A percentile compares a stretch with the other conserved stretches of the same genome.
Evolutionary conservation across 495 filamentous ascomycete species (phyloP).

Genomic region (Mycothermus thermophilus): DNA sequence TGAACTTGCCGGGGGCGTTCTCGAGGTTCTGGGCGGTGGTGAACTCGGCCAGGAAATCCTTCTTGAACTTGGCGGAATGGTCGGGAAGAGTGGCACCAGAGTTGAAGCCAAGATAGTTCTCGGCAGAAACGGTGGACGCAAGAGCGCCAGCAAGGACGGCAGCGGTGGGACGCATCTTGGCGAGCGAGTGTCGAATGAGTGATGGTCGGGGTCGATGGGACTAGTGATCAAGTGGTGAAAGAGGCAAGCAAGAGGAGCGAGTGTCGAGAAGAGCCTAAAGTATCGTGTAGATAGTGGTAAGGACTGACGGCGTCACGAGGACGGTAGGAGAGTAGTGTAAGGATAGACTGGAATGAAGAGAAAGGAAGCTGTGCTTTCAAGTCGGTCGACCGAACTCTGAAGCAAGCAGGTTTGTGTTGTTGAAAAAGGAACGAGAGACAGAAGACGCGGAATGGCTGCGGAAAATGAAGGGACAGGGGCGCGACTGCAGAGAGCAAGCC

Average conservation of each 20-base stretch:
- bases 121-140: constrained; percentile 20
- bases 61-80: constrained; percentile 34
- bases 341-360: background rate
- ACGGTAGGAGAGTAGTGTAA: constrained; percentile 7
- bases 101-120: constrained; percentile 37
- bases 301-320: constrained; percentile 8
- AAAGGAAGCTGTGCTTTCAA: background rate
- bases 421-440: constrained; percentile 4
- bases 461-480: too few relatives aligned
- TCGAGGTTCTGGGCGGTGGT: constrained; percentile 28
- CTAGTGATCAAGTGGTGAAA: background rate
- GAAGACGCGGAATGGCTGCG: constrained; percentile 5
- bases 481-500: too few relatives aligned
- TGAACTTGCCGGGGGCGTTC: constrained; percentile 32
- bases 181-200: background rate
- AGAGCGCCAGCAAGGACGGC: constrained; percentile 18
- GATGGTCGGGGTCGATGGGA: background rate
- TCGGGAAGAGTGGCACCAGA: constrained; percentile 31
- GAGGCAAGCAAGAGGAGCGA: constrained; percentile 1
- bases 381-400: background rate
- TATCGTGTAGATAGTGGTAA: constrained; percentile 1
- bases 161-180: constrained; percentile 18
- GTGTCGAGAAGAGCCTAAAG: background rate
- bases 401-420: background rate
- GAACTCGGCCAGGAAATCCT: constrained; percentile 35